Percentiles rank a stretch among this genome's conserved stretches.
Conservation (phyloP, 1,139 yeast genomes). For the Yamadazyma epiphylla region DNA sequence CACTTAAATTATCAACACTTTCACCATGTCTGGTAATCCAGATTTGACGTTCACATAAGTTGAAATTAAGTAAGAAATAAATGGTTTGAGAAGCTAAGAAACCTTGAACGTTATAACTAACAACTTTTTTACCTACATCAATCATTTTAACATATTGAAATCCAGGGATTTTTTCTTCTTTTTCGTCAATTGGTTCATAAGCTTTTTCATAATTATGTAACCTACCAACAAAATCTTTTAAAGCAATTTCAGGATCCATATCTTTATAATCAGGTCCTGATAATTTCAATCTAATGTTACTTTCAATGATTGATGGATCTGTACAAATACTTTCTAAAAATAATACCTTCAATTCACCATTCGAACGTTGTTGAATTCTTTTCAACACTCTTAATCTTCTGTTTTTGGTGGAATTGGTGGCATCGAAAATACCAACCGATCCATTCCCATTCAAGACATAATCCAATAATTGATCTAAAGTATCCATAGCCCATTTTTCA, state of each 20-base stretch:
- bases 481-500: slow-evolving; percentile 96
- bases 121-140: slow-evolving; percentile 91
- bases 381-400: slow-evolving; percentile 69
- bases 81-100: slow-evolving; percentile 92
- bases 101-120: slow-evolving; percentile 87
- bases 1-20: slow-evolving; percentile 75
- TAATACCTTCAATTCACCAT: slow-evolving; percentile 73
- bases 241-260: slow-evolving; percentile 79
- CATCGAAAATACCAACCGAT: slow-evolving; percentile 92
- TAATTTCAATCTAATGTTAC: slow-evolving; percentile 77
- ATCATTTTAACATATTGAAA: slow-evolving; percentile 93
- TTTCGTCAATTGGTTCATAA: slow-evolving; percentile 84
- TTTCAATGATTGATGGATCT: slow-evolving; percentile 70
- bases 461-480: slow-evolving; percentile 78
- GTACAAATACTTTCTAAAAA: slow-evolving; percentile 87
- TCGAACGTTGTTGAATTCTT: slow-evolving; percentile 65
- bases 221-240: slow-evolving; percentile 78
- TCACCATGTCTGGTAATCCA: slow-evolving; percentile 98
- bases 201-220: slow-evolving; percentile 82
- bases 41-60: slow-evolving; percentile 84
- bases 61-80: slow-evolving; percentile 84
- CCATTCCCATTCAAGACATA: slow-evolving; percentile 80
- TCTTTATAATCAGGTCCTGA: slow-evolving; percentile 91
- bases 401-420: slow-evolving; percentile 81
- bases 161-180: slow-evolving; percentile 56